phyloP scores from a whole-genome alignment of 371 early-diverging fungal genomes.

The Mortierella polycephala region DNA sequence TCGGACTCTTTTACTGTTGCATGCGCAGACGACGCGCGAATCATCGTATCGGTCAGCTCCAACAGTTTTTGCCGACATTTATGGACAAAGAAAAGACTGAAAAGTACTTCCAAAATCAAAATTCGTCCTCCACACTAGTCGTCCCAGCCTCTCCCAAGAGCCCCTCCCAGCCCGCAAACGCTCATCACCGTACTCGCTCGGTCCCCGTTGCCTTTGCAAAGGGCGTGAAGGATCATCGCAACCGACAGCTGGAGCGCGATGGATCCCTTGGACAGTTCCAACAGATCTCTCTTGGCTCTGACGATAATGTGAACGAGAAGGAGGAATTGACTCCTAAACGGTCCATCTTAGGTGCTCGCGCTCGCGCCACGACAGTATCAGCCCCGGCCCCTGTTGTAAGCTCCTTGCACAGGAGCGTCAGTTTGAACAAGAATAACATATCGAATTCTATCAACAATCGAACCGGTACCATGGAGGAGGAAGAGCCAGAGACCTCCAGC shows the following conservation, averaged over 20 bases:
- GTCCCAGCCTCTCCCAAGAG: conserved; percentile 3
- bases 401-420: conserved; percentile 41
- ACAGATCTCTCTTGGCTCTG: conserved; percentile 43
- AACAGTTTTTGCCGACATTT: conserved; percentile 46
- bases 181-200: conserved; percentile 36
- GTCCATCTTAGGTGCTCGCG: conserved; percentile 16
- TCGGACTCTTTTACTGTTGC: conserved; percentile 32
- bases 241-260: conserved; percentile 39
- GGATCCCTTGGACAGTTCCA: conserved; percentile 50
- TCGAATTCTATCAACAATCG: conserved; percentile 20
- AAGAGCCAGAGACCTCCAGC: conserved; percentile 3
- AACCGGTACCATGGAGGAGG: conserved; percentile 19
- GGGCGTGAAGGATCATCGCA: conserved; percentile 41
- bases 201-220: conserved; percentile 40
- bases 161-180: conserved; percentile 25
- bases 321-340: conserved; percentile 17
- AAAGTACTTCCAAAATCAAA: conserved; percentile 36
- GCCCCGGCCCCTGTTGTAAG: conserved; percentile 27
- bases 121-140: conserved; percentile 26
- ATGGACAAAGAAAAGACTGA: conserved; percentile 52
- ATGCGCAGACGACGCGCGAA: conserved; percentile 45
- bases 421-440: conserved; percentile 33
- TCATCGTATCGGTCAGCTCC: conserved; percentile 43
- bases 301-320: conserved; percentile 19
- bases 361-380: conserved; percentile 26